phyloP scores from a whole-genome alignment of 495 filamentous ascomycete genomes.

The Penicillium cinerascens region DNA sequence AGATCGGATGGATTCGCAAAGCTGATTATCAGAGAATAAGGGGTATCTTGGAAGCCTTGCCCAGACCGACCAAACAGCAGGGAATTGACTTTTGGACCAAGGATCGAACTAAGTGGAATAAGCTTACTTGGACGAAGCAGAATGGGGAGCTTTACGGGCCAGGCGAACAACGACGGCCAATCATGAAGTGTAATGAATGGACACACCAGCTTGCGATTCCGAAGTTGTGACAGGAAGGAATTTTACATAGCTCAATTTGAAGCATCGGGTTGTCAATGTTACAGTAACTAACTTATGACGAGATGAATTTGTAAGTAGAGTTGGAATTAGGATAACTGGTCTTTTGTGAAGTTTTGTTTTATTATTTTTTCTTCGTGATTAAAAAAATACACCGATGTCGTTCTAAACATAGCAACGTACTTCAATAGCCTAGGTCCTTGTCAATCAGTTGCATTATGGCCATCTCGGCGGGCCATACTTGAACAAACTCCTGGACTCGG shows the following conservation, averaged over 20 bases:
- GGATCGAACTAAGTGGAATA: neutral
- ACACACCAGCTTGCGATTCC: constrained; percentile 13
- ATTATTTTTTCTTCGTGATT: neutral
- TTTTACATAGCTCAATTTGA: constrained; percentile 3
- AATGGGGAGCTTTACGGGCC: constrained; percentile 12
- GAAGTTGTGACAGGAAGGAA: constrained; percentile 5
- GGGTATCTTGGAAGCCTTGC: constrained; percentile 1
- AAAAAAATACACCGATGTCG: neutral
- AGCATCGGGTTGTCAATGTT: neutral
- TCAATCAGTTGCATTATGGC: constrained; percentile 28
- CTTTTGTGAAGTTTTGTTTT: neutral
- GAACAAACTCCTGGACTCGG: constrained; percentile 25
- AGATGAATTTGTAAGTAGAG: neutral
- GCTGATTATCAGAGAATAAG: neutral
- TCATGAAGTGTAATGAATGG: constrained; percentile 19
- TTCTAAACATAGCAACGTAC: constrained; percentile 8
- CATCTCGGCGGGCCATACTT: constrained; percentile 28
- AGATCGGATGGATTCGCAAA: constrained; percentile 4
- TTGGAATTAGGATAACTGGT: neutral
- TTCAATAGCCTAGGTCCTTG: constrained; percentile 23
- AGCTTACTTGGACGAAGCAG: constrained; percentile 14
- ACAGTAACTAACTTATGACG: neutral
- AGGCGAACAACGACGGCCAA: constrained; percentile 7
- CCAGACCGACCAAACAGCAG: constrained; percentile 7
- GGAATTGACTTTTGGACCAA: constrained; percentile 5